phyloP scores from a whole-genome alignment of 306 rosid genomes.

The Lagenaria siceraria region DNA sequence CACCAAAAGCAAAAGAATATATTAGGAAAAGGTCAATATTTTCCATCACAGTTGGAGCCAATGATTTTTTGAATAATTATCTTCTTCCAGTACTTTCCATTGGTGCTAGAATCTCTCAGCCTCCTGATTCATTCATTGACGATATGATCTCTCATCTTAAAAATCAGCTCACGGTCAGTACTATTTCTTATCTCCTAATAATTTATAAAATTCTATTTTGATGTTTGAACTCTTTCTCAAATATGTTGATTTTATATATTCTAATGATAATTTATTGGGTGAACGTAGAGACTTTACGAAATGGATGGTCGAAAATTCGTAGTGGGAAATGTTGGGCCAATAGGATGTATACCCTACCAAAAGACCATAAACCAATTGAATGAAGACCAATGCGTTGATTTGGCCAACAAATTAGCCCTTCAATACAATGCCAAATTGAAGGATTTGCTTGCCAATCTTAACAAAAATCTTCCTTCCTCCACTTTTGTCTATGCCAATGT shows the following conservation, averaged over 20 bases:
- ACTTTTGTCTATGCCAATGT: constrained; percentile 71
- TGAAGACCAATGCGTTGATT: constrained; percentile 65
- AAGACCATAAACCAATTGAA: constrained; percentile 66
- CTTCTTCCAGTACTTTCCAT: constrained; percentile 77
- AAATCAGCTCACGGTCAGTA: constrained; percentile 33
- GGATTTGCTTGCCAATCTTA: constrained; percentile 56
- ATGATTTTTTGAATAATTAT: constrained; percentile 84
- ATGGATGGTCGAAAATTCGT: constrained; percentile 86
- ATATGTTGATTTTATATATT: no score
- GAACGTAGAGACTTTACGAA: constrained; percentile 52
- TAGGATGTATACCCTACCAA: constrained; percentile 92
- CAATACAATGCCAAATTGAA: constrained; percentile 64
- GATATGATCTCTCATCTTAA: constrained; percentile 67
- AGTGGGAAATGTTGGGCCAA: constrained; percentile 77
- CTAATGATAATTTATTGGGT: background rate
- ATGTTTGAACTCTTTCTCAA: no score
- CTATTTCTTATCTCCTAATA: no score
- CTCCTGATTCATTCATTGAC: constrained; percentile 57
- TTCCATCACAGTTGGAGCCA: constrained; percentile 68
- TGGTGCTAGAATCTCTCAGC: constrained; percentile 71
- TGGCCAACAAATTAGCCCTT: constrained; percentile 67
- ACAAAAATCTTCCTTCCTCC: constrained; percentile 61
- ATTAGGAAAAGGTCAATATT: constrained; percentile 53
- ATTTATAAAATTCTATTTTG: no score
- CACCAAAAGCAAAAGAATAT: constrained; percentile 46